Evolutionary conservation across 2,329 filamentous ascomycete genomes (phyloP).

Genomic region (Whalleya microplaca): DNA sequence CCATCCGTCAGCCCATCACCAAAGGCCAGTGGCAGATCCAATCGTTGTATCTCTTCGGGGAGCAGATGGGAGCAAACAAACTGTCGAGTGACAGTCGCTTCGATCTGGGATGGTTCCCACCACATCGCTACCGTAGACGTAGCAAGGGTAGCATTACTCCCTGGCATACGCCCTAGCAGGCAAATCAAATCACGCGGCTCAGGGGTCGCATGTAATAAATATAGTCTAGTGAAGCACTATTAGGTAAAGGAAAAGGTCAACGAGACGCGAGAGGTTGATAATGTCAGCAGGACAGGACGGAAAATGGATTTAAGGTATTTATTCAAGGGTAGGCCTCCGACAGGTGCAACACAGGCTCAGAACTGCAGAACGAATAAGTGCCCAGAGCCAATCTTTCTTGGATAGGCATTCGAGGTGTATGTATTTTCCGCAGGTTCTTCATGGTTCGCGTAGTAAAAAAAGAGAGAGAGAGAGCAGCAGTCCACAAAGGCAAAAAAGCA

Average conservation of each 20-base stretch:
- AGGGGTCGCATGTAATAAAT: constrained; percentile 18
- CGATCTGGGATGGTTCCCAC: constrained; percentile 74
- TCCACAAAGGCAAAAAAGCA: constrained; percentile 5
- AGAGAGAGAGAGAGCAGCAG: neutral
- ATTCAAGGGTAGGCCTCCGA: constrained; percentile 15
- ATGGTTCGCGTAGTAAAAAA: constrained; percentile 22
- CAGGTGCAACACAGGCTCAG: constrained; percentile 27
- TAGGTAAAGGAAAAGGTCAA: constrained; percentile 8
- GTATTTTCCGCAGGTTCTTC: constrained; percentile 10
- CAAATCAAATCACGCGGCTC: constrained; percentile 18
- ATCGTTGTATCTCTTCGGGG: constrained; percentile 62
- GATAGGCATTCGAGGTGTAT: constrained; percentile 18
- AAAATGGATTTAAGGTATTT: constrained; percentile 22
- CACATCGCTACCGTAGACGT: constrained; percentile 50
- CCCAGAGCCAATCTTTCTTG: constrained; percentile 17
- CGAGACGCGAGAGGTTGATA: constrained; percentile 9
- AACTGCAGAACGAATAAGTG: constrained; percentile 19
- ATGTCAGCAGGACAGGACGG: constrained; percentile 18
- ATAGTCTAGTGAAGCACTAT: constrained; percentile 9
- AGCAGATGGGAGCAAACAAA: constrained; percentile 69
- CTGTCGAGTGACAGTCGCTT: constrained; percentile 68
- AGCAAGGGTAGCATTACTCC: constrained; percentile 31
- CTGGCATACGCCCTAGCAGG: constrained; percentile 24
- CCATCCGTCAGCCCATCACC: constrained; percentile 71
- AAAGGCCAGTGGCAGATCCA: constrained; percentile 67